A percentile compares a stretch with the other conserved stretches of the same genome.
These are phyloP conservation scores for Blastocystis hominis DNA, from an alignment of 352 stramenopile genomes.

Conservation along the genomic window DNA sequence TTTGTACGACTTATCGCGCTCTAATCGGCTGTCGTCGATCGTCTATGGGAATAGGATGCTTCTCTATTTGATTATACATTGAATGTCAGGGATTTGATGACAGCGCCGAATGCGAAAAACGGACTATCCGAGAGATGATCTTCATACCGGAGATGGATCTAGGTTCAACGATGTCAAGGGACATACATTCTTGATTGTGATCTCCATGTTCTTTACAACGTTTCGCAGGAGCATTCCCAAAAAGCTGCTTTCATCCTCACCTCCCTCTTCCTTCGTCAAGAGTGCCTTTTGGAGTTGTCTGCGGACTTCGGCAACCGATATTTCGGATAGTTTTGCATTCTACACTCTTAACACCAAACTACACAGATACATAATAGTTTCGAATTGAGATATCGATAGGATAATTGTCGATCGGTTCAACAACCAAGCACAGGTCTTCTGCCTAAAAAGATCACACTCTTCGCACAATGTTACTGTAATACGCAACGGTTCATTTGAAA, in stretches of 20 bases:
- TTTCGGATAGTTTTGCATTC: constrained; percentile 43
- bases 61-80: neutral
- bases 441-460: neutral
- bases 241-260: constrained; percentile 35
- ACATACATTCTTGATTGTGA: neutral
- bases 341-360: neutral
- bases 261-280: constrained; percentile 42
- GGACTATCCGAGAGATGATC: constrained; percentile 17
- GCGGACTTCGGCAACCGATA: constrained; percentile 2
- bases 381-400: constrained; percentile 38
- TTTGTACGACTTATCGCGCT: constrained; percentile 30
- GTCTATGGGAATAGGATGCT: neutral
- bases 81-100: constrained; percentile 27
- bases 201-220: constrained; percentile 49
- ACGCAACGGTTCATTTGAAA: constrained; percentile 19
- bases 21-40: neutral
- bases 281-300: constrained; percentile 42
- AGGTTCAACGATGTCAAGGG: neutral
- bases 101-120: constrained; percentile 17
- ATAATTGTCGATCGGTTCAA: constrained; percentile 46
- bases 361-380: constrained; percentile 20
- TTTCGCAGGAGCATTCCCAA: constrained; percentile 1
- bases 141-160: constrained; percentile 50
- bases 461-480: neutral
- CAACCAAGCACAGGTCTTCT: constrained; percentile 36